Base-by-base conservation (phyloP, 495 filamentous ascomycete genomes). In the Penicillium desertorum region DNA sequence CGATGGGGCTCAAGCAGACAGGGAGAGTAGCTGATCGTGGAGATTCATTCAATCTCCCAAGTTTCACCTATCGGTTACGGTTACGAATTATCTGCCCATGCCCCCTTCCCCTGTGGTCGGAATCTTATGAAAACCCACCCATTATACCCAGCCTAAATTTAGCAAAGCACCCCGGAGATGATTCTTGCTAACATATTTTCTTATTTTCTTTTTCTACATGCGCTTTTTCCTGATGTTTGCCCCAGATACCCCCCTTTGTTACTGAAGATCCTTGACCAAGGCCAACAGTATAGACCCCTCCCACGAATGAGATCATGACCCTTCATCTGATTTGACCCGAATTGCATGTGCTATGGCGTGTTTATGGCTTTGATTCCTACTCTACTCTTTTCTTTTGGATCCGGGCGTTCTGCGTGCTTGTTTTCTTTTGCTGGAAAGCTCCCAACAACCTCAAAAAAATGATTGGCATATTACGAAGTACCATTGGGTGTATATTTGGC, bases 1-100 rank as follows among this genome's bases (percentile, higher is more conserved):
- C 67, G 70, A 16, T 76, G 74, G 74, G 55, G 29, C 5, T 50
- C 56, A 5, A 49, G 57, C 34, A 63, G 61, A 5, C 30, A 45
- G 3, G 69, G 60, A 22, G 69, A 71, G 42, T 66, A 62, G 45
- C n/a, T 11, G 22, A 10, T 47, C 36, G 5, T 32, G 45, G 9
- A 6, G 7, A 30, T 48, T n/a, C 10, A 14, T 12, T 34, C 19
- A 17, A 19, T 32, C 45, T 30, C 45, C 19, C 45, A 29, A 27
- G 23, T 27, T 14, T 17, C 45, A 9, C n/a, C n/a, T 5, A 29
- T 11, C 7, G 12, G n/a, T 30, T 5, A 29, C 27, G 16, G 14
- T 39, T 9, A 39, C n/a, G 29, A 34, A 19, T 30, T 29, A 16
- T 34, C 32, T 51, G n/a, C 17, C 19, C 11, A 19, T 51, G n/a